Base-by-base conservation (phyloP, 257 asterid genomes). In the Przewalskia tangutica region DNA sequence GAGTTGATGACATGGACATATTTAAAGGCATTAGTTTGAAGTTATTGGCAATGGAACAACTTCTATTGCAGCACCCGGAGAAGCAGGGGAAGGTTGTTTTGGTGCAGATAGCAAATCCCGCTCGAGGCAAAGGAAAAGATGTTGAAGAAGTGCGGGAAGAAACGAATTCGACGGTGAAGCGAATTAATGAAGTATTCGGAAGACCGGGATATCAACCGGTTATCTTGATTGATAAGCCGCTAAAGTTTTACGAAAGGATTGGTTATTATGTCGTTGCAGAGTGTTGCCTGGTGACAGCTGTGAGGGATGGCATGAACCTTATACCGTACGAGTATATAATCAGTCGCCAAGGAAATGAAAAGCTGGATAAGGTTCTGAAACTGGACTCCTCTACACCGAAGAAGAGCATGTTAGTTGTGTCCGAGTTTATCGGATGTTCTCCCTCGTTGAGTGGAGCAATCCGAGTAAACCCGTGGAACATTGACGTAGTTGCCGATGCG, bases 1-100 rank as follows among this genome's bases (percentile, higher is more conserved):
- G 98, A 14, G 98, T 93, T 4, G 98, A 93, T 60, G 98, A 93
- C 85, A 93, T 92, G 98, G 98, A 93, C 79, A 93, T 93, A 86
- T 93, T 93, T 77, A 93, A 93, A 76, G 98, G 98, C 58, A 93
- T 93, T 46, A 93, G 97, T 81, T 87, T 93, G 76, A 93, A 93
- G 90, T 67, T 93, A 79, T 82, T 93, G 80, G 98, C 98, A 78
- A 91, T 94, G 97, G 97, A 94, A 60, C 98, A 94, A 46, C 91
- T 94, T 44, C 87, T 94, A 34, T 64, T 88, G 80, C 94, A 91
- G 85, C 93, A 94, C 55, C 98, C 98, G 0, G 95, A 94, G 89
- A 91, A 89, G 85, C 94, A 90, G 62, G 98, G 98, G n/a, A 92
- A 94, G 84, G 97, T 92, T 17, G 97, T 94, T 38, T 79, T 94